Evolutionary conservation across 192 early-diverging fungal species (phyloP).

Genomic region (Jimgerdemannia lactiflua): DNA sequence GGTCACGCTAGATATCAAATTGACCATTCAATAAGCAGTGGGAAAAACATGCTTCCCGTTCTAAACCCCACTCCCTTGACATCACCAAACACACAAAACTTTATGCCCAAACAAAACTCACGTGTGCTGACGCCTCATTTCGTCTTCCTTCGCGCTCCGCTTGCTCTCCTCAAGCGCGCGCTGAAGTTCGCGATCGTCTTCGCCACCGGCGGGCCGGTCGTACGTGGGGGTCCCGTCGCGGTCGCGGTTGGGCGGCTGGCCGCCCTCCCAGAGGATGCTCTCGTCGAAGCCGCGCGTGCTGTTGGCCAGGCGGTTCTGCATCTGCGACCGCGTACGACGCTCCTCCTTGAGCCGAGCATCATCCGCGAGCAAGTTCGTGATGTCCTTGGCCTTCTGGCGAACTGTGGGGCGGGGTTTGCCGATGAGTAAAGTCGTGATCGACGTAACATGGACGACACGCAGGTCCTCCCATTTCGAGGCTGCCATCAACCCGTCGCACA

Average conservation of each 20-base stretch:
- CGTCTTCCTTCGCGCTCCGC: conserved; percentile 49
- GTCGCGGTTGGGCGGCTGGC: not conserved
- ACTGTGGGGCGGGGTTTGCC: conserved; percentile 46
- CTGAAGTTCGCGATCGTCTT: conserved; percentile 81
- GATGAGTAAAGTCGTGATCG: too few species aligned
- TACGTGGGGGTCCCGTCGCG: conserved; percentile 22
- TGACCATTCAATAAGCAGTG: too few species aligned
- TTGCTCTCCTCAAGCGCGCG: conserved; percentile 84
- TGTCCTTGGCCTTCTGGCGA: conserved; percentile 90
- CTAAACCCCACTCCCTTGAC: too few species aligned
- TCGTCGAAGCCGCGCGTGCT: conserved; percentile 24
- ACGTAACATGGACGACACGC: not conserved
- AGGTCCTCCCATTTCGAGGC: too few species aligned
- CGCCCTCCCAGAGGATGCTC: conserved; percentile 15
- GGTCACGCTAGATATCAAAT: not conserved
- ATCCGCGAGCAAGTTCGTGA: conserved; percentile 78
- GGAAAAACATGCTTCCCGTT: too few species aligned
- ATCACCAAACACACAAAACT: not conserved
- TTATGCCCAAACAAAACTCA: conserved; percentile 4
- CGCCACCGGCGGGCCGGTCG: conserved; percentile 40
- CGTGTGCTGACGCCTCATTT: conserved; percentile 23
- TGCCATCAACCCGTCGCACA: too few species aligned
- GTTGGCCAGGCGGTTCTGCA: conserved; percentile 59
- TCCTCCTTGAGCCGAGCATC: conserved; percentile 74
- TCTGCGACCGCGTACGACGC: conserved; percentile 62